phyloP scores from a whole-genome alignment of 2,329 filamentous ascomycete species.

The Colletotrichum destructivum region DNA sequence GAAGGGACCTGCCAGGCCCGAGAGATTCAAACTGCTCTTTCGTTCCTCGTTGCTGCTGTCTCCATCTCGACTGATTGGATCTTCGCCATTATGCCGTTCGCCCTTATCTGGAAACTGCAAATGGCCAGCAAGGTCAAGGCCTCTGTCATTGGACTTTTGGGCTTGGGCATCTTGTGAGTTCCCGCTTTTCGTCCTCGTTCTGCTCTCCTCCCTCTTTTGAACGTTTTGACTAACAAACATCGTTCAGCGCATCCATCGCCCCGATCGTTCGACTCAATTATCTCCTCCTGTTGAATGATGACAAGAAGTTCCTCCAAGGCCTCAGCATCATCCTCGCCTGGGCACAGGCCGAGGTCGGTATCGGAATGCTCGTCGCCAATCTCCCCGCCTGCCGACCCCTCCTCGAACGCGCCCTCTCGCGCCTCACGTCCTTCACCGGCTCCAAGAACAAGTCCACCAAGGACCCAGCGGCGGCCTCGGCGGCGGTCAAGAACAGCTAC shows the following conservation, averaged over 20 bases:
- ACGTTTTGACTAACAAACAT: neutral
- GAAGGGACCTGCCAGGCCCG: conserved; percentile 25
- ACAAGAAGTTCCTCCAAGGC: conserved; percentile 30
- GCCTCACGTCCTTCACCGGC: conserved; percentile 32
- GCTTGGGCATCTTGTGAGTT: conserved; percentile 36
- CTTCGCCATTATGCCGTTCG: conserved; percentile 34
- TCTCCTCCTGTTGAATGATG: conserved; percentile 36
- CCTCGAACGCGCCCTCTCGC: conserved; percentile 32
- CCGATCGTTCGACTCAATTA: conserved; percentile 39
- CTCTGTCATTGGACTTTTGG: conserved; percentile 33
- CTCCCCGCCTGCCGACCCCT: conserved; percentile 36
- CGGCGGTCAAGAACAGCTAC: conserved; percentile 30
- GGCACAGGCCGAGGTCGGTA: conserved; percentile 40
- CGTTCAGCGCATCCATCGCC: conserved; percentile 28
- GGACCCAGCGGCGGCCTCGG: conserved; percentile 27
- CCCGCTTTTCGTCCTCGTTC: no score
- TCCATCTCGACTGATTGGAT: conserved; percentile 40
- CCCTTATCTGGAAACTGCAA: conserved; percentile 36
- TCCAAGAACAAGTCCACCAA: conserved; percentile 37
- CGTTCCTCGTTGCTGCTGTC: conserved; percentile 36
- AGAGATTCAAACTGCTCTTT: conserved; percentile 32
- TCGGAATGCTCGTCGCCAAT: conserved; percentile 38
- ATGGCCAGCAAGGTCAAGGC: conserved; percentile 32
- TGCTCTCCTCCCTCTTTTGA: no score
- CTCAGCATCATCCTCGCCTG: conserved; percentile 33